Conservation (phyloP, 2,329 filamentous ascomycete genomes). For the Ophiosphaerella korrae region DNA sequence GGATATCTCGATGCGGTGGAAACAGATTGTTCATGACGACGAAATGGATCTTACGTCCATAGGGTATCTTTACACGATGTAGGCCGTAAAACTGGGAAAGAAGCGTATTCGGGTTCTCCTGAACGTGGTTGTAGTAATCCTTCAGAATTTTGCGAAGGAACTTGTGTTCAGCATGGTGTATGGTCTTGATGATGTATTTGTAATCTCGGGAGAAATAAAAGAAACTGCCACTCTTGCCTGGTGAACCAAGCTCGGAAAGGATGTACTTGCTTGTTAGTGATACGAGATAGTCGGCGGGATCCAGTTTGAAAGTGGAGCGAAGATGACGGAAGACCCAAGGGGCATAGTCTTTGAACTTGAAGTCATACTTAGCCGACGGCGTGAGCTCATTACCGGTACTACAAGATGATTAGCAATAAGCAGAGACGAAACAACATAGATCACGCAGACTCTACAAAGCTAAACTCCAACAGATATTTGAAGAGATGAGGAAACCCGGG, state of each 20-base stretch:
- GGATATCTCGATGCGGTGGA: conserved; percentile 94
- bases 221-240: conserved; percentile 97
- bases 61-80: conserved; percentile 97
- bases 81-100: conserved; percentile 97
- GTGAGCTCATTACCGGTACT: conserved; percentile 96
- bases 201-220: conserved; percentile 99
- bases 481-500: conserved; percentile 22
- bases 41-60: conserved; percentile 97
- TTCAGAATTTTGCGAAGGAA: conserved; percentile 82
- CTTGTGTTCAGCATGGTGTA: conserved; percentile 93
- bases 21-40: conserved; percentile 99
- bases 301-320: conserved; percentile 83
- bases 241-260: conserved; percentile 92
- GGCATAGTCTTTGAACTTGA: conserved; percentile 99
- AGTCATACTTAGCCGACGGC: conserved; percentile 98
- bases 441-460: conserved; percentile 16
- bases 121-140: conserved; percentile 93
- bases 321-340: conserved; percentile 98
- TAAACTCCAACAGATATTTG: conserved; percentile 17
- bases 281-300: conserved; percentile 97
- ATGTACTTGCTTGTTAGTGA: conserved; percentile 99
- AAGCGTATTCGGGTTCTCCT: conserved; percentile 91
- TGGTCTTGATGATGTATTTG: conserved; percentile 99
- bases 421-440: conserved; percentile 1
- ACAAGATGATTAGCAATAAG: conserved; percentile 37